Conservation (phyloP, 148 eudicot species). For the Nepenthes gracilis region DNA sequence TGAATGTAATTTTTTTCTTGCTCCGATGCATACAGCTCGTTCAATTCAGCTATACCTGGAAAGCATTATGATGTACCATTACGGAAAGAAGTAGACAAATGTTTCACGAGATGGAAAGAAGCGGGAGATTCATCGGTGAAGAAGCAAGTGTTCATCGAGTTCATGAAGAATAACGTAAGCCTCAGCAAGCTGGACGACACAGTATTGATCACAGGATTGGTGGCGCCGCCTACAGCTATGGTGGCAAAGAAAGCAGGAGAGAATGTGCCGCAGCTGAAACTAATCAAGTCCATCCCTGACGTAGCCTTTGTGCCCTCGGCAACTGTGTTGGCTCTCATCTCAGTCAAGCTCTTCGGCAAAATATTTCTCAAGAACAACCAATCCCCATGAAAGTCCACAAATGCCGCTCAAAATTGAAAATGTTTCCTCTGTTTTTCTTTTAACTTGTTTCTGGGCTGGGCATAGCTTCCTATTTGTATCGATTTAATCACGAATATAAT, state of each 20-base stretch:
- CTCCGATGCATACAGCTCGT: constrained; percentile 29
- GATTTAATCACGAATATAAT: no score
- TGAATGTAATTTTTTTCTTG: background rate
- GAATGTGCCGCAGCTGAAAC: constrained; percentile 49
- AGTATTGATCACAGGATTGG: constrained; percentile 59
- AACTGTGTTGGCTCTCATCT: constrained; percentile 62
- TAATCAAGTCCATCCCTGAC: constrained; percentile 72
- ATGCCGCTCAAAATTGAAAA: no score
- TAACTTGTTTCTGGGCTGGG: no score
- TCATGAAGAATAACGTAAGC: constrained; percentile 40
- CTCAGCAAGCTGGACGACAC: constrained; percentile 44
- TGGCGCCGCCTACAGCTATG: constrained; percentile 96
- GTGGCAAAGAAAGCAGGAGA: constrained; percentile 84
- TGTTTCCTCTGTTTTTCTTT: no score
- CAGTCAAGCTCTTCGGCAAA: constrained; percentile 60
- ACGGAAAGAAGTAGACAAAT: constrained; percentile 32
- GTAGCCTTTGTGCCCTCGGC: constrained; percentile 77
- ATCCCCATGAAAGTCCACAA: background rate
- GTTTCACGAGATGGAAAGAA: constrained; percentile 29
- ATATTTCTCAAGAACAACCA: constrained; percentile 20
- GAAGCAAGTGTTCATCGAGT: constrained; percentile 38
- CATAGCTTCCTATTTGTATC: no score
- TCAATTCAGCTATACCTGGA: constrained; percentile 84
- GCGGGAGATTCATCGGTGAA: constrained; percentile 21
- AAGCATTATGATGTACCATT: constrained; percentile 74